These are phyloP conservation scores for Xylaria nigripes DNA, from an alignment of 495 filamentous ascomycete genomes.

Conservation along the genomic window DNA sequence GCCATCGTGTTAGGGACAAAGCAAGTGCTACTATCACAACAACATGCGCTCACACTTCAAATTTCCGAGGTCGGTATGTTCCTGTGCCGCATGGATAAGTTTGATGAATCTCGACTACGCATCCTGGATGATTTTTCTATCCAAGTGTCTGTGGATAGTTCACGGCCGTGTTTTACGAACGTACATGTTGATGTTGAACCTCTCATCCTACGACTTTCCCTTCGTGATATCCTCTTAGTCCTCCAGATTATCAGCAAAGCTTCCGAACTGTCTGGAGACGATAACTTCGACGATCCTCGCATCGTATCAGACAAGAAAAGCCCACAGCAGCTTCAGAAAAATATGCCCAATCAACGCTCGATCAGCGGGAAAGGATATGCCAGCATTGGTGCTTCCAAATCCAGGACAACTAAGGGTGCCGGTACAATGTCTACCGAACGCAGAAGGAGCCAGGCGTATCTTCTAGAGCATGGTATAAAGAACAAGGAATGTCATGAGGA, in stretches of 20 bases:
- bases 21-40: constrained; percentile 83
- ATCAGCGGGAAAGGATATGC: constrained; percentile 55
- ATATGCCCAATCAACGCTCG: constrained; percentile 52
- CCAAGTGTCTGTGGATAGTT: constrained; percentile 80
- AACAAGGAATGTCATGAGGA: constrained; percentile 55
- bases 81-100: constrained; percentile 94
- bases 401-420: constrained; percentile 12
- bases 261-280: constrained; percentile 67
- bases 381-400: constrained; percentile 42
- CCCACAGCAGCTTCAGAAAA: constrained; percentile 50
- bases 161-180: constrained; percentile 58
- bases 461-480: constrained; percentile 31
- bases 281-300: constrained; percentile 32
- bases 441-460: constrained; percentile 11
- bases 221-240: constrained; percentile 89
- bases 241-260: constrained; percentile 90
- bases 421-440: constrained; percentile 13
- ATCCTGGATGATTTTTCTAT: constrained; percentile 95
- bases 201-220: constrained; percentile 80
- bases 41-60: constrained; percentile 88
- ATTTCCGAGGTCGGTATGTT: constrained; percentile 95
- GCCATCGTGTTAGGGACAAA: constrained; percentile 94
- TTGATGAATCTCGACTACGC: constrained; percentile 74
- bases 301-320: constrained; percentile 48
- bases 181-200: constrained; percentile 86